A percentile compares a stretch with the other conserved stretches of the same genome.
phyloP scores from a whole-genome alignment of 768 basidiomycete species.

The Cyclocybe cylindracea region DNA sequence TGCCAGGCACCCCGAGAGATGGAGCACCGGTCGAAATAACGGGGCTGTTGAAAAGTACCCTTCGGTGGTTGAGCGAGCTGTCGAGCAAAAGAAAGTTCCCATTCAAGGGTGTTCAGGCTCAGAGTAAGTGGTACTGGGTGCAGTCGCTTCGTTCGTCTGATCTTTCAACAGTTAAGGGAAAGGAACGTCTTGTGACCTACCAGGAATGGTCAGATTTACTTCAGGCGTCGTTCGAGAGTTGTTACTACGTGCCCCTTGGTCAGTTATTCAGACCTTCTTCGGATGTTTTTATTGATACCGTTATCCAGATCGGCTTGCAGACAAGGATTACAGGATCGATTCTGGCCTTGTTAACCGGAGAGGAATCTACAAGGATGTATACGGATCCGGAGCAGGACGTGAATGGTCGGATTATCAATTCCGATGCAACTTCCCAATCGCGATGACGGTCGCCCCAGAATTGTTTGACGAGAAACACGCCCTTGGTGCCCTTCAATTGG shows the following conservation, averaged over 20 bases:
- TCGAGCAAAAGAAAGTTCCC: slow-evolving; percentile 73
- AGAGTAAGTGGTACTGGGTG: slow-evolving; percentile 50
- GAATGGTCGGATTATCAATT: slow-evolving; percentile 99
- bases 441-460: slow-evolving; percentile 97
- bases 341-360: slow-evolving; percentile 77
- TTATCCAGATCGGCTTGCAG: slow-evolving; percentile 64
- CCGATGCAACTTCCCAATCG: slow-evolving; percentile 90
- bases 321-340: slow-evolving; percentile 70
- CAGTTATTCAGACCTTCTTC: slow-evolving; percentile 24
- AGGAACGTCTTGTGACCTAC: slow-evolving; percentile 75
- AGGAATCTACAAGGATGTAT: slow-evolving; percentile 98
- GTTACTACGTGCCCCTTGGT: slow-evolving; percentile 88
- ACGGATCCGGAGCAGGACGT: slow-evolving; percentile 81
- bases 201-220: slow-evolving; percentile 88
- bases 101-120: slow-evolving; percentile 84
- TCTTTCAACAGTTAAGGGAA: slow-evolving; percentile 60
- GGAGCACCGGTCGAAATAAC: slow-evolving; percentile 96
- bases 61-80: slow-evolving; percentile 84
- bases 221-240: slow-evolving; percentile 84
- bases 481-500: slow-evolving; percentile 74
- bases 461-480: slow-evolving; percentile 84
- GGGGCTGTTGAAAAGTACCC: slow-evolving; percentile 88
- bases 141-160: not conserved
- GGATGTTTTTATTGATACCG: not conserved
- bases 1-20: slow-evolving; percentile 95